Evolutionary conservation across 2,329 filamentous ascomycete species (phyloP).

Genomic region (Gaeumannomyces tritici): DNA sequence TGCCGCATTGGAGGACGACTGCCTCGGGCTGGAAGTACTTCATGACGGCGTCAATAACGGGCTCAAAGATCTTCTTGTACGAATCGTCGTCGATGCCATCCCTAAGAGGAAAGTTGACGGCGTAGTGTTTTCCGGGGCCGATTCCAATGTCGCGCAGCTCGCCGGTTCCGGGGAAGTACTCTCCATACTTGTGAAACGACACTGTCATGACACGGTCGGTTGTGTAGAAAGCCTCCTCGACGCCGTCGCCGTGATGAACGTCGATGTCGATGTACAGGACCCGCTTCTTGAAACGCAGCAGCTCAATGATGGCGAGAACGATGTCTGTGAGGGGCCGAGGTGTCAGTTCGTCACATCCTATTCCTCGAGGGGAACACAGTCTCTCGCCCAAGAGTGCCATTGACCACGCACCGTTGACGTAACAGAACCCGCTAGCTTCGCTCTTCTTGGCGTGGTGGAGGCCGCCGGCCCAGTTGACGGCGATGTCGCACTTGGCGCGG

Average conservation of each 20-base stretch:
- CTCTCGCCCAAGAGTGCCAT: neutral
- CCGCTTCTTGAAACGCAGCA: conserved; percentile 81
- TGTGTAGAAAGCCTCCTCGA: conserved; percentile 78
- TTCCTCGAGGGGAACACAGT: neutral
- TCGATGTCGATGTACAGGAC: conserved; percentile 97
- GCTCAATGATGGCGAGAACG: conserved; percentile 86
- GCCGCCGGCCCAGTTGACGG: conserved; percentile 96
- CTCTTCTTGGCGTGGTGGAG: conserved; percentile 97
- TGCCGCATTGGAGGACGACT: conserved; percentile 92
- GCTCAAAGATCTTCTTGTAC: conserved; percentile 86
- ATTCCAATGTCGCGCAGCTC: conserved; percentile 79
- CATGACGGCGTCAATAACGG: conserved; percentile 80
- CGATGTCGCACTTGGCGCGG: conserved; percentile 88
- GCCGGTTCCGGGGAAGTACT: conserved; percentile 90
- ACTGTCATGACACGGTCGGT: conserved; percentile 81
- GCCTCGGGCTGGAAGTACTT: conserved; percentile 81
- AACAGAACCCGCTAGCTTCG: conserved; percentile 95
- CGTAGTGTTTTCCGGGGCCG: conserved; percentile 80
- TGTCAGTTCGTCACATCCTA: conserved; percentile 9
- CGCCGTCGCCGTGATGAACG: conserved; percentile 77
- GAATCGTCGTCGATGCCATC: conserved; percentile 86
- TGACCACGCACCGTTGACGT: conserved; percentile 73
- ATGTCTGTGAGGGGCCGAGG: conserved; percentile 63
- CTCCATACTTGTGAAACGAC: conserved; percentile 95
- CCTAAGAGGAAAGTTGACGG: conserved; percentile 83